Base-by-base conservation (phyloP, 768 basidiomycete species). In the Cystobasidium ongulense region DNA sequence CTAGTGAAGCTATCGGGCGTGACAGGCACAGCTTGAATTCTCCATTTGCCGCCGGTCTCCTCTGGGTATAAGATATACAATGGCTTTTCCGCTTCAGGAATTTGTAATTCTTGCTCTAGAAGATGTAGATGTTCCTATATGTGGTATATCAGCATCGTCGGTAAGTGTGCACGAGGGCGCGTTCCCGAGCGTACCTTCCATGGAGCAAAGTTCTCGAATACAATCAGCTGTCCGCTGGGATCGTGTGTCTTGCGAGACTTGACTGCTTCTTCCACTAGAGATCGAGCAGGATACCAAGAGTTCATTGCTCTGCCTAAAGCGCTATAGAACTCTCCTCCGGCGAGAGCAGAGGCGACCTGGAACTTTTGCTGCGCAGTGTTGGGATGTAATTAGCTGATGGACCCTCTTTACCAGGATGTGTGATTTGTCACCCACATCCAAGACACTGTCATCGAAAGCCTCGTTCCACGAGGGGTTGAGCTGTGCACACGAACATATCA, bases 401-500 rank as follows among this genome's bases (percentile, higher is more conserved):
- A n/a, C 43, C 43, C 43, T 13, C 27, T 17, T 38, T 59, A n/a
- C 13, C 21, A 17, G 17, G 21, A 83, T n/a, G n/a, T n/a, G 46
- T 11, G 15, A 17, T 17, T n/a, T 50, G 18, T 50, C 46, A 50
- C 88, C 57, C 80, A 92, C 93, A 82, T 96, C 90, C 52, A 90
- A 82, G 27, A 84, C 83, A 70, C 85, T 80, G n/a, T 88, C 82
- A 77, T 87, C 87, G n/a, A 83, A 80, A 1, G 86, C 80, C 80
- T 95, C 87, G 80, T 97, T 97, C 95, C 95, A 99, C 8, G 87
- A 83, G 1, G 95, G 91, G 81, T 99, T 99, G 62, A 98, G 85
- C 68, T 71, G 68, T n/a, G 59, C 25, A 68, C 4, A 11, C 11
- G 27, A 10, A 39, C 41, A 23, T 46, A 50, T 27, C 25, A 68